Evolutionary conservation across 768 basidiomycete species (phyloP).

Genomic region (Boletus huronensis): DNA sequence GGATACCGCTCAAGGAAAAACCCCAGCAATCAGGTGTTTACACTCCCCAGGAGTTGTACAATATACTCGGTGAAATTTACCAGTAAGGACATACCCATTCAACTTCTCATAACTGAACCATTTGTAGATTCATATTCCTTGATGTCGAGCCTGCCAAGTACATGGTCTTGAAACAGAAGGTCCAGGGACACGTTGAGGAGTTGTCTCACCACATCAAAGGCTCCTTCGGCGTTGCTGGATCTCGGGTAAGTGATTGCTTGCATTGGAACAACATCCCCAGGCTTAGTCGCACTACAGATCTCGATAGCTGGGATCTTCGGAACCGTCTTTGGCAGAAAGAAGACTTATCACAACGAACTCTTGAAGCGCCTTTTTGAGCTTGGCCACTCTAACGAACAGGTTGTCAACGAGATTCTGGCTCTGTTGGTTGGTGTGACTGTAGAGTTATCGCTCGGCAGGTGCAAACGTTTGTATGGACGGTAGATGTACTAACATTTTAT

Average conservation of each 20-base stretch:
- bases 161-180: slow-evolving; percentile 51
- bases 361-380: slow-evolving; percentile 55
- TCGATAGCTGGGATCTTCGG: slow-evolving; percentile 42
- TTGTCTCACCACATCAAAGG: slow-evolving; percentile 56
- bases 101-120: background rate
- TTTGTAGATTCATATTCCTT: slow-evolving; percentile 67
- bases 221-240: slow-evolving; percentile 40
- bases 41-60: slow-evolving; percentile 58
- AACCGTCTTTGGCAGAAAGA: slow-evolving; percentile 48
- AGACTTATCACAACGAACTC: slow-evolving; percentile 42
- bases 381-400: slow-evolving; percentile 54
- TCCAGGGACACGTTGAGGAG: slow-evolving; percentile 49
- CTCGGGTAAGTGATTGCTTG: slow-evolving; percentile 36
- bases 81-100: slow-evolving; percentile 36
- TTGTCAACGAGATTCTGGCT: slow-evolving; percentile 69
- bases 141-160: slow-evolving; percentile 59
- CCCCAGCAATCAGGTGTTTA: slow-evolving; percentile 52
- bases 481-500: background rate
- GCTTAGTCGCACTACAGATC: slow-evolving; percentile 18
- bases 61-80: slow-evolving; percentile 68
- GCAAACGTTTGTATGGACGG: background rate
- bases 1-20: slow-evolving; percentile 64
- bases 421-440: slow-evolving; percentile 64
- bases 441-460: slow-evolving; percentile 65
- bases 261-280: background rate